These are phyloP conservation scores for Monosporascus sp. DNA, from an alignment of 2,329 filamentous ascomycete genomes.

Conservation along the genomic window DNA sequence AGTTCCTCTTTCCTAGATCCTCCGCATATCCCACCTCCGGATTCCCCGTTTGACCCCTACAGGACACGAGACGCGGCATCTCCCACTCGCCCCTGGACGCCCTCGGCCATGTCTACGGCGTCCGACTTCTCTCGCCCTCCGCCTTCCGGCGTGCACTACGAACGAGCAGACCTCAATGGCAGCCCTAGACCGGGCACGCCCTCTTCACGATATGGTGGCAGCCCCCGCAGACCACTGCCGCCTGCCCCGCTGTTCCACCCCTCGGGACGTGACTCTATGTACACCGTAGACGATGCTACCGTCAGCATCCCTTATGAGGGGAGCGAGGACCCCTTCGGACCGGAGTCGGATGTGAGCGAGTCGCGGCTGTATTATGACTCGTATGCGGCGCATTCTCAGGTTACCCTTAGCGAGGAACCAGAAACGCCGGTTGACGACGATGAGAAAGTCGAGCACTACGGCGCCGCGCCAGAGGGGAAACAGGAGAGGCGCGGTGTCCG, in stretches of 20 bases:
- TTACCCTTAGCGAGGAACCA: conserved; percentile 45
- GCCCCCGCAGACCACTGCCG: conserved; percentile 79
- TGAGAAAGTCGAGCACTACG: conserved; percentile 74
- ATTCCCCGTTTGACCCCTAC: conserved; percentile 58
- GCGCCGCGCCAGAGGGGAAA: conserved; percentile 77
- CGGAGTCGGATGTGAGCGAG: conserved; percentile 49
- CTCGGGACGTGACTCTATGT: conserved; percentile 42
- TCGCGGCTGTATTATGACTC: conserved; percentile 53
- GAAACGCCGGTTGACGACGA: conserved; percentile 33
- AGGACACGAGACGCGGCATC: conserved; percentile 43
- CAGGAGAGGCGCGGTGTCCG: conserved; percentile 85
- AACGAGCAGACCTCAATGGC: conserved; percentile 83
- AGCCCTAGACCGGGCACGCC: conserved; percentile 86
- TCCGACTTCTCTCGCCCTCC: conserved; percentile 67
- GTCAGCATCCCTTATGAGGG: conserved; percentile 64
- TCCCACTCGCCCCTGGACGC: conserved; percentile 55
- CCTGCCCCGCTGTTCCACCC: conserved; percentile 78
- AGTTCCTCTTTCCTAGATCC: conserved; percentile 51
- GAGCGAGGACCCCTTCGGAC: conserved; percentile 65
- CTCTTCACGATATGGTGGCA: conserved; percentile 81
- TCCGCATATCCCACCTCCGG: conserved; percentile 55
- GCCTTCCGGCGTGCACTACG: conserved; percentile 67
- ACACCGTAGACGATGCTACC: conserved; percentile 61
- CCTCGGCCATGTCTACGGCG: conserved; percentile 40
- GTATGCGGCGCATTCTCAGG: conserved; percentile 48